These are phyloP conservation scores for Trypanosoma brucei DNA, from an alignment of 208 protist genomes.

Conservation along the genomic window DNA sequence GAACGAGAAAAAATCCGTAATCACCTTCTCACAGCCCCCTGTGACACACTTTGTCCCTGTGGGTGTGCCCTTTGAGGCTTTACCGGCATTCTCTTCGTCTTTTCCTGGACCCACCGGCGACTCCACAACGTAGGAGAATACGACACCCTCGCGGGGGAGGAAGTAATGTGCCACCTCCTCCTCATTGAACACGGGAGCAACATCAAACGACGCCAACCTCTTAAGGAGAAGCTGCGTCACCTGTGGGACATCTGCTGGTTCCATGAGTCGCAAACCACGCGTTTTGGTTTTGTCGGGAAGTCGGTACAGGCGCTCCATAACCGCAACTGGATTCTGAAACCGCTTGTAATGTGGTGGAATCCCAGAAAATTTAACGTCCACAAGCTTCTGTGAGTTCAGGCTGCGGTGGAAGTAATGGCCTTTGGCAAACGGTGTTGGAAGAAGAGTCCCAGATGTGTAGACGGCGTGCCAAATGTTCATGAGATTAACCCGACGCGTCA, in stretches of 20 bases:
- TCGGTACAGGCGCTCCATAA: conserved; percentile 68
- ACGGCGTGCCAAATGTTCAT: conserved; percentile 94
- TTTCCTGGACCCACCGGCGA: conserved; percentile 20
- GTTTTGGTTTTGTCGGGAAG: conserved; percentile 54
- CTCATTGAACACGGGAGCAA: conserved; percentile 87
- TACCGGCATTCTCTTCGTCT: conserved; percentile 3
- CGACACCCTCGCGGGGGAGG: conserved; percentile 89
- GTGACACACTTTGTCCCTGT: conserved; percentile 9
- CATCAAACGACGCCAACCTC: conserved; percentile 74
- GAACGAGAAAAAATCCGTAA: conserved; percentile 98
- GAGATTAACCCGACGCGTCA: conserved; percentile 98
- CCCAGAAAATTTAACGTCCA: conserved; percentile 78
- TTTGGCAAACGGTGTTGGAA: conserved; percentile 95
- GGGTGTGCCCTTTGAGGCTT: background rate
- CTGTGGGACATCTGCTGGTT: conserved; percentile 62
- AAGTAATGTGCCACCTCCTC: conserved; percentile 97
- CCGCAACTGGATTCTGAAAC: conserved; percentile 82
- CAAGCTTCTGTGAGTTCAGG: conserved; percentile 98
- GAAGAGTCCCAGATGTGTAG: conserved; percentile 96
- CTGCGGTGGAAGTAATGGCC: conserved; percentile 96
- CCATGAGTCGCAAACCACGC: conserved; percentile 74
- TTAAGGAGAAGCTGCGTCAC: conserved; percentile 73
- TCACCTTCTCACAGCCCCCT: conserved; percentile 26
- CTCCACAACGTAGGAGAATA: conserved; percentile 95
- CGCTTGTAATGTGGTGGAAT: conserved; percentile 55